Evolutionary conservation across 768 basidiomycete genomes (phyloP).

Genomic region (Multifurca ochricompacta): DNA sequence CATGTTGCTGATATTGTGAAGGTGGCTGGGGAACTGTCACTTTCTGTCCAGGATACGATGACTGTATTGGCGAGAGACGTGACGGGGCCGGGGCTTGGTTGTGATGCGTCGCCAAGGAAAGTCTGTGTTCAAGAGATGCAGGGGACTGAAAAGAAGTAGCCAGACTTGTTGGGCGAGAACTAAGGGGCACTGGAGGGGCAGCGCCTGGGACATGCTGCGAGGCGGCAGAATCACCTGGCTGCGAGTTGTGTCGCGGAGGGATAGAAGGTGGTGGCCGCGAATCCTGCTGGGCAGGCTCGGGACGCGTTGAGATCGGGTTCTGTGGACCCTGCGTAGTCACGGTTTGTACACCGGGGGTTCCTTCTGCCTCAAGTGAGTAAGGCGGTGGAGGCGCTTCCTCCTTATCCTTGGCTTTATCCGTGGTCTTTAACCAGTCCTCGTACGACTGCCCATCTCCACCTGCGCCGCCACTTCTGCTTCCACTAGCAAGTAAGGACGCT

Average conservation of each 20-base stretch:
- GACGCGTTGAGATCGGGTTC: slow-evolving; percentile 9
- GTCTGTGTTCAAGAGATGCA: not conserved
- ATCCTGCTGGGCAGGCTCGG: not conserved
- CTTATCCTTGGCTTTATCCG: slow-evolving; percentile 34
- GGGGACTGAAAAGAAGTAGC: not conserved
- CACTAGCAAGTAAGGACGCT: slow-evolving; percentile 10
- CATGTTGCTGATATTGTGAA: not conserved
- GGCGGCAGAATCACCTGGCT: not conserved
- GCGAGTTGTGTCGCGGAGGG: slow-evolving; percentile 9
- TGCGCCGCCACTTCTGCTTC: not conserved
- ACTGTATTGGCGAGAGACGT: not conserved
- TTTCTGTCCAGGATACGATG: slow-evolving; percentile 1
- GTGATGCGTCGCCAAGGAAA: not conserved
- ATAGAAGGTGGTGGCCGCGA: slow-evolving; percentile 6
- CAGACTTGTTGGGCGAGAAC: slow-evolving; percentile 8
- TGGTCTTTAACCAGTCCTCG: slow-evolving; percentile 39
- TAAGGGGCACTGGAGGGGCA: slow-evolving; percentile 10
- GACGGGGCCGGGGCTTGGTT: not conserved
- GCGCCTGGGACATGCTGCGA: not conserved
- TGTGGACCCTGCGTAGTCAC: slow-evolving; percentile 1
- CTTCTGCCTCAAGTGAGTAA: slow-evolving; percentile 50
- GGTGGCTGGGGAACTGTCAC: not conserved
- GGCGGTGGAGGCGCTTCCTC: slow-evolving; percentile 62
- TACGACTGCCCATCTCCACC: slow-evolving; percentile 28
- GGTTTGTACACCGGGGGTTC: not conserved